Evolutionary conservation across 2,329 filamentous ascomycete genomes (phyloP).

Genomic region (Berkeleyomyces basicola): DNA sequence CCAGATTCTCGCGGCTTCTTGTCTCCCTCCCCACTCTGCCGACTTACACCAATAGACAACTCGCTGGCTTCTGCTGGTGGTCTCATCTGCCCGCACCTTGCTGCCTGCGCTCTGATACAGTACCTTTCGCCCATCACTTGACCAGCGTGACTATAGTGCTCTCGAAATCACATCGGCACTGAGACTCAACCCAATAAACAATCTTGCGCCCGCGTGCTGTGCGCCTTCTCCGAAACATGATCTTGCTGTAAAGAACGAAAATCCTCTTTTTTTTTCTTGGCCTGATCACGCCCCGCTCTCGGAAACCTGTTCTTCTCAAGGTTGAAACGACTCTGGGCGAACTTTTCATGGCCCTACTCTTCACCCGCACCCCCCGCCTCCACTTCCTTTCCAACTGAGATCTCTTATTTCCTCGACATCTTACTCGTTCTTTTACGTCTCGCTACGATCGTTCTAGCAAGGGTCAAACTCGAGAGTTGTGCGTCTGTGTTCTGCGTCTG

Average conservation of each 20-base stretch:
- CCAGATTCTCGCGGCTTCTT: background rate
- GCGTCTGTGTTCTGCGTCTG: background rate
- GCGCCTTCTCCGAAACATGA: background rate
- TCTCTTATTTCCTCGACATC: background rate
- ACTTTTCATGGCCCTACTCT: background rate
- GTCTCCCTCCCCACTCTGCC: background rate
- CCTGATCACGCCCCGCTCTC: conserved; percentile 1
- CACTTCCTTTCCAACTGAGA: background rate
- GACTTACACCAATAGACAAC: background rate
- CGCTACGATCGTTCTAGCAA: background rate
- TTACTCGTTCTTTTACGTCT: background rate
- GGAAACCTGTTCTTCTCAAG: conserved; percentile 1
- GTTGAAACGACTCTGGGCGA: background rate
- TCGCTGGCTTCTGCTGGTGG: background rate
- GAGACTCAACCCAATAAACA: background rate
- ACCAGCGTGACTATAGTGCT: background rate
- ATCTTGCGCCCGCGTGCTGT: background rate
- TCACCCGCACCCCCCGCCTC: background rate
- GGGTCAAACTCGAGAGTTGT: background rate
- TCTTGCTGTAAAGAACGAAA: background rate
- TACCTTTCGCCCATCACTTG: background rate
- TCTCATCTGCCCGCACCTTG: background rate
- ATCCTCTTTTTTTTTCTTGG: conserved; percentile 4
- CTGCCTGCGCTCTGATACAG: background rate
- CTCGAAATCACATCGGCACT: background rate